Evolutionary conservation across 768 basidiomycete species (phyloP).

Genomic region (Panaeolus cyanescens): DNA sequence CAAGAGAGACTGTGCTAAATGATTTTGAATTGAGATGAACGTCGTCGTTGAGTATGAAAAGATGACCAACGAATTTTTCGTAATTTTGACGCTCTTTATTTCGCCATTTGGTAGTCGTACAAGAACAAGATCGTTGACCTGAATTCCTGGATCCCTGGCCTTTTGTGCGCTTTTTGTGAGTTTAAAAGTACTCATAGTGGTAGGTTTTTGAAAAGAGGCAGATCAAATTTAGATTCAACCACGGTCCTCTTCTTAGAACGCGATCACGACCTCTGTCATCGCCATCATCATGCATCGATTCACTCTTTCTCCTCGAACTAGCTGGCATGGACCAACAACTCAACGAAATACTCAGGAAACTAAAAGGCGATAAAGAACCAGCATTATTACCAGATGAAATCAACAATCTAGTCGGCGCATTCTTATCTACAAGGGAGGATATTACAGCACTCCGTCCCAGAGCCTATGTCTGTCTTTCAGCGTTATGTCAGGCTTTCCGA

Average conservation of each 20-base stretch:
- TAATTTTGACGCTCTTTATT: slow-evolving; percentile 72
- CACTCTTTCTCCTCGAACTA: slow-evolving; percentile 5
- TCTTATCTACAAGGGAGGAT: slow-evolving; percentile 46
- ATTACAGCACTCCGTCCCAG: slow-evolving; percentile 53
- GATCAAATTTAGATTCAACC: background rate
- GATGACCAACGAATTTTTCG: slow-evolving; percentile 65
- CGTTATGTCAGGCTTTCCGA: slow-evolving; percentile 65
- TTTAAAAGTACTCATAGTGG: slow-evolving; percentile 27
- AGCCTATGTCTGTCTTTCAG: slow-evolving; percentile 69
- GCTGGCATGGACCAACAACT: slow-evolving; percentile 22
- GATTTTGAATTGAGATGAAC: slow-evolving; percentile 4
- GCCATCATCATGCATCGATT: background rate
- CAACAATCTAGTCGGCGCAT: slow-evolving; percentile 49
- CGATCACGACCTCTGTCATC: background rate
- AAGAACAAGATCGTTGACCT: slow-evolving; percentile 75
- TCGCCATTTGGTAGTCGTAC: slow-evolving; percentile 80
- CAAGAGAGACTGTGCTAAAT: slow-evolving; percentile 68
- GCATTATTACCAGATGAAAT: slow-evolving; percentile 58
- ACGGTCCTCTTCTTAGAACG: background rate
- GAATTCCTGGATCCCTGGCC: slow-evolving; percentile 40
- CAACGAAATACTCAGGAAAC: slow-evolving; percentile 32
- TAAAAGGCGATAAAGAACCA: slow-evolving; percentile 28
- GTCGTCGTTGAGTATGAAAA: background rate
- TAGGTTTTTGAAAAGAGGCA: background rate
- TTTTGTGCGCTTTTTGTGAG: slow-evolving; percentile 22